These are phyloP conservation scores for Phoenix dactylifera DNA, from an alignment of 176 grass and related monocot species.

Conservation along the genomic window DNA sequence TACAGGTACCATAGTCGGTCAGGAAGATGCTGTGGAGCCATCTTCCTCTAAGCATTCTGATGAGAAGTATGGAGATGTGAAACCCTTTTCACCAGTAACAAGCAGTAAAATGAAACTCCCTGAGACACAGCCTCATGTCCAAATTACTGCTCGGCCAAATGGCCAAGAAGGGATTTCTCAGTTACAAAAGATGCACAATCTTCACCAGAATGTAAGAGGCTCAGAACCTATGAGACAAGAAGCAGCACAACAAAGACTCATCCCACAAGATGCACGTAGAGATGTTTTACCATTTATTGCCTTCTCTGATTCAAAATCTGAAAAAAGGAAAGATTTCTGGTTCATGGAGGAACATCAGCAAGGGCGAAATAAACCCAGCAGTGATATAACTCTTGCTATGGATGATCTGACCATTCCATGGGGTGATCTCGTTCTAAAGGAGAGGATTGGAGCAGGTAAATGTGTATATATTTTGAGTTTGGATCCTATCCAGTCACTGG, in stretches of 20 bases:
- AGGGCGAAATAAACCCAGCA: constrained; percentile 28
- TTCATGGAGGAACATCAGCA: constrained; percentile 36
- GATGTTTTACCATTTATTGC: constrained; percentile 44
- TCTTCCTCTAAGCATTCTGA: constrained; percentile 33
- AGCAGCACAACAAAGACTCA: constrained; percentile 13
- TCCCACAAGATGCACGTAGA: constrained; percentile 29
- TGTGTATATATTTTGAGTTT: not conserved
- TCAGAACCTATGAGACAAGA: constrained; percentile 31
- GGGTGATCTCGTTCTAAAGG: constrained; percentile 78
- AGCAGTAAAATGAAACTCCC: constrained; percentile 9
- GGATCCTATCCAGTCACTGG: too few species aligned
- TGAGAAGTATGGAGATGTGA: constrained; percentile 17
- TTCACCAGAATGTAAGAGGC: constrained; percentile 18
- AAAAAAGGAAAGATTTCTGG: constrained; percentile 58
- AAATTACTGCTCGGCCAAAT: constrained; percentile 1
- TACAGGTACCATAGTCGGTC: constrained; percentile 28
- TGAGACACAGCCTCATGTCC: not conserved
- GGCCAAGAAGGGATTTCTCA: constrained; percentile 1
- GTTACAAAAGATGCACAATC: constrained; percentile 1
- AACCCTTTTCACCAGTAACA: constrained; percentile 24
- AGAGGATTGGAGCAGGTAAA: constrained; percentile 96
- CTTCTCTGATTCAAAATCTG: constrained; percentile 39
- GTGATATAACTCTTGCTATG: constrained; percentile 49
- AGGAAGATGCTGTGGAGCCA: constrained; percentile 28
- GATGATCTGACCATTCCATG: constrained; percentile 84